Evolutionary conservation across 768 basidiomycete genomes (phyloP), one percentile per base, ranked within the genome.

Genomic region (Pulveroboletus sp.): DNA sequence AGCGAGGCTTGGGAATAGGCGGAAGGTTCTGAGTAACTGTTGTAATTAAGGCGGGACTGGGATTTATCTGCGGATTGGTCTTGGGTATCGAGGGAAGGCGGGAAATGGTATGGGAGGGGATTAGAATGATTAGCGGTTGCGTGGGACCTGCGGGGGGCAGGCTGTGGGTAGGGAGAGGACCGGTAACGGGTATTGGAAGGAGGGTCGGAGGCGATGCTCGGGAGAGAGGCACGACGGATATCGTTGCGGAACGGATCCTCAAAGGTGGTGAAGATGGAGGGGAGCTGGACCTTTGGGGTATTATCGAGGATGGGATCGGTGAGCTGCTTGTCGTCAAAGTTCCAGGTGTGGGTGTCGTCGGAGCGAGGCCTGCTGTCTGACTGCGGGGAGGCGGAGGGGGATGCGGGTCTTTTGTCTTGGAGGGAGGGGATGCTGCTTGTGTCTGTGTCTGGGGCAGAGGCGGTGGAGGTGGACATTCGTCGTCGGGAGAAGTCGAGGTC

Each of bases 401-500:
- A 80, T 28, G 75, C 64, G 4, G 74, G 68, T 50, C 79, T 82
- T 63, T 84, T 87, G 59, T 86, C 84, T 8, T 71, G 73, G 44
- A 78, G 73, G 39, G 83, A 83, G 54, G 51, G 21, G 21, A 76
- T 70, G 64, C 73, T 78, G 70, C 75, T 77, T 2, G 63, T 33
- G 69, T 89, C 86, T 3, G 69, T 73, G 70, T 86, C 85, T 35
- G 82, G 76, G 14, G 77, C 75, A 14, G 86, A 87, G 51, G 80
- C 76, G 44, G 81, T 83, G 56, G 84, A 86, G 65, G 78, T 76
- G 68, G 88, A 89, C 88, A 90, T 89, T 63, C 86, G 84, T 62
- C 86, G 77, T 49, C 56, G 56, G 52, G 61, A 30, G 40, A 85
- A 81, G 68, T 81, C 80, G 55, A 79, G 61, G 66, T 77, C 80